A percentile compares a stretch with the other conserved stretches of the same genome.
Conservation (phyloP, 257 asterid genomes). For the Leonotis leonurus region DNA sequence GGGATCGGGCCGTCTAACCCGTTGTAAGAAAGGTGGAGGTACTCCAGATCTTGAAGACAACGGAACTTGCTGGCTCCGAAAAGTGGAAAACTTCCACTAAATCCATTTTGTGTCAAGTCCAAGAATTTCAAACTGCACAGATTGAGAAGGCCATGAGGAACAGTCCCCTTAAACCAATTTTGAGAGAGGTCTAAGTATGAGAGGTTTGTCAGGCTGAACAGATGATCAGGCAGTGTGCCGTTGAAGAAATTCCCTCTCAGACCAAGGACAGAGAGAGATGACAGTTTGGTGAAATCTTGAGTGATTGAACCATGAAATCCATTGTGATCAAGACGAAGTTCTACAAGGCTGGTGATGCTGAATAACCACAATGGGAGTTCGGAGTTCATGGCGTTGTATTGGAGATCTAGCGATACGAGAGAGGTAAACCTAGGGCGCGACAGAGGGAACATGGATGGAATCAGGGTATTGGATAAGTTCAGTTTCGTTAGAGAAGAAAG, state of each 20-base stretch:
- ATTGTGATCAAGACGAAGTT: conserved; percentile 22
- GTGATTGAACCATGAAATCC: conserved; percentile 14
- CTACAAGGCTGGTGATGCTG: conserved; percentile 2
- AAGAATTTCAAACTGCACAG: conserved; percentile 19
- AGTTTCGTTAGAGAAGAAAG: conserved; percentile 10
- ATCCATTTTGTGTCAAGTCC: conserved; percentile 5
- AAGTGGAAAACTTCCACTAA: conserved; percentile 7
- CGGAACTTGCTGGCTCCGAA: neutral
- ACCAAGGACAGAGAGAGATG: conserved; percentile 11
- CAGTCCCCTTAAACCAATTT: neutral
- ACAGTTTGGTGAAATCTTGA: neutral
- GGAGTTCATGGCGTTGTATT: conserved; percentile 16
- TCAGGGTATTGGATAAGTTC: conserved; percentile 11
- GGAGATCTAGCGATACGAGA: conserved; percentile 18
- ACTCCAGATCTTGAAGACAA: conserved; percentile 9
- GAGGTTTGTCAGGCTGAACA: conserved; percentile 14
- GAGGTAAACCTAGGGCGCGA: conserved; percentile 5
- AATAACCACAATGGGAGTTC: conserved; percentile 14
- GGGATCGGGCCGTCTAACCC: conserved; percentile 2
- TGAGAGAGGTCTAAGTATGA: conserved; percentile 18
- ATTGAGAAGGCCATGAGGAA: neutral
- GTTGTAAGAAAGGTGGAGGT: conserved; percentile 11
- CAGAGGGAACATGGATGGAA: conserved; percentile 8
- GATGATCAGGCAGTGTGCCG: conserved; percentile 3
- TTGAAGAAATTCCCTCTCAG: conserved; percentile 14